Evolutionary conservation across 192 early-diverging fungal species (phyloP), one percentile per base, ranked within the genome.

Genomic region (Linnemannia hyalina): DNA sequence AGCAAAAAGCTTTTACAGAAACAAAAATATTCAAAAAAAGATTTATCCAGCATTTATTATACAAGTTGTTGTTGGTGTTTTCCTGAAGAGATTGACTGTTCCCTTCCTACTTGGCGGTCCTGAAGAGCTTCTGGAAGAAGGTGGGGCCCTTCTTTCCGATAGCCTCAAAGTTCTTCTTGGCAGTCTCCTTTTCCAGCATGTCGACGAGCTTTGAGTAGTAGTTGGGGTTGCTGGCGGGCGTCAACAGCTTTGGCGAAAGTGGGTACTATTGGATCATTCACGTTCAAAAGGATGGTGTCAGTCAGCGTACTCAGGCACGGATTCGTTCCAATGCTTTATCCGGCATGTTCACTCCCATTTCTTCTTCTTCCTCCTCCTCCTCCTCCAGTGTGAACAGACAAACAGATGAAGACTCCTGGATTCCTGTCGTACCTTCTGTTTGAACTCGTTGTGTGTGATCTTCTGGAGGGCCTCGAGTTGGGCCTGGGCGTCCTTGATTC

Each of bases 221-320:
- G 68, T 90, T 90, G 69, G 92, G 91, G 42, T 93, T 93, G 22
- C 90, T 82, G 49, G 91, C 90, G 35, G 92, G 92, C 18, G 76
- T 82, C 68, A 90, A 74, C n/a, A 92, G 88, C 82, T 90, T 91
- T 78, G 90, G 80, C 0, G 92, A 93, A 15, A 93, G 81, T 6
- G 92, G 91, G 77, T 93, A 91, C 92, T 93, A 79, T 26, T 23
- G n/a, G 6, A 32, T 23, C 6, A 49, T 35, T 23, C 15, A 44
- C 4, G n/a, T 15, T 22, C 22, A 40, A 65, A 18, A 22, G 29
- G 13, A 15, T 32, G 60, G 13, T 32, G 29, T 65, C 9, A 15
- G 60, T 65, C 26, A 65, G 29, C 5, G 22, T 29, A 23, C 9
- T 32, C 8, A 32, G 60, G 29, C n/a, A 32, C 11, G 11, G 29